Evolutionary conservation across 1,284 basidiomycete species (phyloP).

Genomic region (Pterulicium gracile): DNA sequence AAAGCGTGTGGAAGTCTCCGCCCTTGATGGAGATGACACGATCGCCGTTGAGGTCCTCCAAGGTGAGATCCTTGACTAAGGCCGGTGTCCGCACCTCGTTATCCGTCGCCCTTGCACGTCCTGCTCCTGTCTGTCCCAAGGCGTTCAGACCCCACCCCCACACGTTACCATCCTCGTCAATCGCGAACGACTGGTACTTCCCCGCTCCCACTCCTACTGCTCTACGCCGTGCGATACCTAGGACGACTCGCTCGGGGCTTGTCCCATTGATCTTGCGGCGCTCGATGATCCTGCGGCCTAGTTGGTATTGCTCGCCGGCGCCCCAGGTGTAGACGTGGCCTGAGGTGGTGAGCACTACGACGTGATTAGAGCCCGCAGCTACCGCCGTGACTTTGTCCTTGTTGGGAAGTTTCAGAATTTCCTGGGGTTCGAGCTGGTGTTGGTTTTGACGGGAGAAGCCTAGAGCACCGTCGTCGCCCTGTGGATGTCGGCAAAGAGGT

Average conservation of each 20-base stretch:
- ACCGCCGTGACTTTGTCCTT: constrained; percentile 72
- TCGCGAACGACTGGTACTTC: constrained; percentile 80
- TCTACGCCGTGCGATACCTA: constrained; percentile 59
- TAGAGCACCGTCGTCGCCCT: constrained; percentile 75
- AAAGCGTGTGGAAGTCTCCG: constrained; percentile 83
- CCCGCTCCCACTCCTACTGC: constrained; percentile 75
- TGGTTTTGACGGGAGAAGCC: constrained; percentile 67
- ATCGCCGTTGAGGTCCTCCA: constrained; percentile 55
- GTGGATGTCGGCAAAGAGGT: constrained; percentile 5
- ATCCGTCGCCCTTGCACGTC: too few relatives aligned
- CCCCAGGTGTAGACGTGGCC: constrained; percentile 84
- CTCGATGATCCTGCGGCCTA: constrained; percentile 78
- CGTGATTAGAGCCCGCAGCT: constrained; percentile 78
- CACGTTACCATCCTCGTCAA: constrained; percentile 72
- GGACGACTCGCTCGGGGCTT: constrained; percentile 67
- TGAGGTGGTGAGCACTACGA: constrained; percentile 76
- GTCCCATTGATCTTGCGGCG: constrained; percentile 79
- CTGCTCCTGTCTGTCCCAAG: constrained; percentile 38
- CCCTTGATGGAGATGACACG: constrained; percentile 62
- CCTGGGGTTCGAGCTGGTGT: constrained; percentile 61
- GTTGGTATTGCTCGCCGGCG: constrained; percentile 78
- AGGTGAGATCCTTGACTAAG: constrained; percentile 56
- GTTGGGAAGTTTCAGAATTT: constrained; percentile 47
- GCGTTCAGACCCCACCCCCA: constrained; percentile 91
- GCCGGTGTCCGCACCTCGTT: constrained; percentile 65